A percentile compares a stretch with the other conserved stretches of the same genome.
phyloP scores from a whole-genome alignment of 305 asterid species.

The Galium porrigens region DNA sequence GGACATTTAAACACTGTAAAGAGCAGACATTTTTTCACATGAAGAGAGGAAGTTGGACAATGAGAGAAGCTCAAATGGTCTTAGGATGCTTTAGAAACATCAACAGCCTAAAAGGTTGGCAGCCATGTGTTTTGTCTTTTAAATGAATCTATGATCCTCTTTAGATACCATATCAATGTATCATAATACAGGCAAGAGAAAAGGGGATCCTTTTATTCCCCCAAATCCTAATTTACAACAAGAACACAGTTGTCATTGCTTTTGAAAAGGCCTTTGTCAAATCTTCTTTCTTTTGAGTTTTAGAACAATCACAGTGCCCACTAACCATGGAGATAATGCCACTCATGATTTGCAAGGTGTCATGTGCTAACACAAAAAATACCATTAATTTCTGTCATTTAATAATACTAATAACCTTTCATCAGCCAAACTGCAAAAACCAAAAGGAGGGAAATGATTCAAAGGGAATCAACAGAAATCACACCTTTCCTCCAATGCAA shows the following conservation, averaged over 20 bases:
- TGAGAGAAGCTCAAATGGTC: background rate
- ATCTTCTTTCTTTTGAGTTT: background rate
- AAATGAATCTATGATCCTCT: background rate
- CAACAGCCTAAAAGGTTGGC: conserved; percentile 10
- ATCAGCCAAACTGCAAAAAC: background rate
- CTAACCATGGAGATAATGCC: background rate
- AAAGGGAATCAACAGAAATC: background rate
- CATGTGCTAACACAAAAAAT: background rate
- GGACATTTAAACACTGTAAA: background rate
- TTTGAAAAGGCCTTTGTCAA: background rate
- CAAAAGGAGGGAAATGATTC: background rate
- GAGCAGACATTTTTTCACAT: too few species aligned
- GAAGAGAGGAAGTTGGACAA: background rate
- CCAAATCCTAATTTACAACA: conserved; percentile 5
- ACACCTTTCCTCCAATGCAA: background rate
- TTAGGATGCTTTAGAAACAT: conserved; percentile 3
- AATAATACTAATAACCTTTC: background rate
- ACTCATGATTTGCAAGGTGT: background rate
- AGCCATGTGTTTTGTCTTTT: conserved; percentile 18
- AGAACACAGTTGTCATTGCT: conserved; percentile 17
- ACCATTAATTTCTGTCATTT: background rate
- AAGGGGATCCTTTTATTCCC: conserved; percentile 7
- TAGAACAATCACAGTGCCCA: background rate
- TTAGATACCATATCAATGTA: background rate
- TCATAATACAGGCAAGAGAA: background rate